Conservation (phyloP, 352 stramenopile genomes). For the Pythium coloratum region DNA sequence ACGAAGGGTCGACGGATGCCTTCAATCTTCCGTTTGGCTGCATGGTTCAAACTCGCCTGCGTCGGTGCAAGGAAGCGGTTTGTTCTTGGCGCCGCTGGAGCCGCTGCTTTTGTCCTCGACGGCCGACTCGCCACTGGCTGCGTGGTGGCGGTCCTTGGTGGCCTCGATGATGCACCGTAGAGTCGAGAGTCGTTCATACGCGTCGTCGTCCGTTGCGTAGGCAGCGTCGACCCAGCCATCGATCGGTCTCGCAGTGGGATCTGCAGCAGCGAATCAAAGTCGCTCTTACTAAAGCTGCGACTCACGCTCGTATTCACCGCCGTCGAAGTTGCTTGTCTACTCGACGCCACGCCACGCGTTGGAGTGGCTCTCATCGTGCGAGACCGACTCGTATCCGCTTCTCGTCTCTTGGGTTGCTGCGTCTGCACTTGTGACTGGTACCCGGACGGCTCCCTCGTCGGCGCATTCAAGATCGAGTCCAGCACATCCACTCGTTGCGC, state of each 20-base stretch:
- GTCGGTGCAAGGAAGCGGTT: conserved; percentile 70
- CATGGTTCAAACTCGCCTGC: conserved; percentile 60
- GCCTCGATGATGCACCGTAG: neutral
- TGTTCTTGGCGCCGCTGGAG: conserved; percentile 23
- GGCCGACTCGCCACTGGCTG: neutral
- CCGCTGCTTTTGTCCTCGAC: neutral
- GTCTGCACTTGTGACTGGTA: neutral
- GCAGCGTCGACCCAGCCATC: conserved; percentile 11
- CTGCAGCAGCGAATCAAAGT: conserved; percentile 28
- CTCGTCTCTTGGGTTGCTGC: neutral
- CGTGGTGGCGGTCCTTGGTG: neutral
- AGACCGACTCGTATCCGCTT: neutral
- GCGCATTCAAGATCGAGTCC: conserved; percentile 25
- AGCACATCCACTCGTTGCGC: conserved; percentile 24
- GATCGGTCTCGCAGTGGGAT: conserved; percentile 22
- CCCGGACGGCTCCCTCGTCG: neutral
- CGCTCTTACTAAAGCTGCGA: conserved; percentile 24
- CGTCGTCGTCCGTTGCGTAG: conserved; percentile 1
- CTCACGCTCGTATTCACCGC: conserved; percentile 22
- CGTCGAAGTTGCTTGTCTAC: neutral
- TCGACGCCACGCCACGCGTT: neutral
- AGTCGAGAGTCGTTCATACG: neutral
- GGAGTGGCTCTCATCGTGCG: neutral
- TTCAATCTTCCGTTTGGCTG: conserved; percentile 32
- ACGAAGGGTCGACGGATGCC: conserved; percentile 42